Evolutionary conservation across 805 yeast genomes (phyloP).

Genomic region (Candida arabinofermentans): DNA sequence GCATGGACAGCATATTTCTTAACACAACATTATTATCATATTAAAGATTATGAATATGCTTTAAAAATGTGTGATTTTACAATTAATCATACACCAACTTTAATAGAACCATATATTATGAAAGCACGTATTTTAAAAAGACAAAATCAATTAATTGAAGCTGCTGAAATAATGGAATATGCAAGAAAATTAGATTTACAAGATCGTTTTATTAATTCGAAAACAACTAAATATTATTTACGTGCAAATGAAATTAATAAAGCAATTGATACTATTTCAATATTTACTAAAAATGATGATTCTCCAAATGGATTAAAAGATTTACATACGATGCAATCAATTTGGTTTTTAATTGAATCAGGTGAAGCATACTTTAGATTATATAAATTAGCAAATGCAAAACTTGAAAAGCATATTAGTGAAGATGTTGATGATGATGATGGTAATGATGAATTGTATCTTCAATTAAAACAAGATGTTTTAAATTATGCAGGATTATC

Average conservation of each 20-base stretch:
- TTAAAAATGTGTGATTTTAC: conserved; percentile 55
- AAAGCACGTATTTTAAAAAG: conserved; percentile 82
- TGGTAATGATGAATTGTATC: conserved; percentile 15
- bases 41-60: conserved; percentile 53
- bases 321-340: conserved; percentile 83
- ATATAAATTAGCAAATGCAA: conserved; percentile 35
- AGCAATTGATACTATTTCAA: conserved; percentile 68
- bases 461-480: conserved; percentile 30
- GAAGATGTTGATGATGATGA: conserved; percentile 27
- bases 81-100: conserved; percentile 70
- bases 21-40: conserved; percentile 68
- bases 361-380: conserved; percentile 77
- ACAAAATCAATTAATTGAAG: conserved; percentile 54
- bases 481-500: conserved; percentile 57
- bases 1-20: conserved; percentile 76
- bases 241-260: conserved; percentile 71
- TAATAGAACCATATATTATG: conserved; percentile 75
- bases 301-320: conserved; percentile 82
- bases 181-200: conserved; percentile 79
- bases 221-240: conserved; percentile 76
- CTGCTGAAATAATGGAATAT: conserved; percentile 60
- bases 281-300: conserved; percentile 85
- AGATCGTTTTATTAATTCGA: conserved; percentile 88
- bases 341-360: conserved; percentile 81
- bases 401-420: conserved; percentile 8